Conservation (phyloP, 1,284 basidiomycete species). For the Puccinia coronata region DNA sequence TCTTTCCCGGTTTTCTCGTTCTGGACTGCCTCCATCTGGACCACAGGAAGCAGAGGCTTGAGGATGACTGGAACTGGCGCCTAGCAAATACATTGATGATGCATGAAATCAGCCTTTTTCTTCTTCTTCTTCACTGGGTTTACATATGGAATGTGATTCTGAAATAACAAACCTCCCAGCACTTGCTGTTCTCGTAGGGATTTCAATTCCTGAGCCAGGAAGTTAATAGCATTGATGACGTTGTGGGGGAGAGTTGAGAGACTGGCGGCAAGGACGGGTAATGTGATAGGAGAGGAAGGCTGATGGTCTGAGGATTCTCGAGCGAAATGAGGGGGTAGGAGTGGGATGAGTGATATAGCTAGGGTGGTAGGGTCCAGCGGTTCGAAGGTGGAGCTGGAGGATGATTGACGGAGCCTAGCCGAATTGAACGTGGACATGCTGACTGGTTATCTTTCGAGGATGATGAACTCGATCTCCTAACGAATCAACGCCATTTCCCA, state of each 20-base stretch:
- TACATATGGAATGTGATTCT: neutral
- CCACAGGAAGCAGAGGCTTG: slow-evolving; percentile 5
- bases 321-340: slow-evolving; percentile 26
- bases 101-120: neutral
- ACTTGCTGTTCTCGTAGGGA: slow-evolving; percentile 32
- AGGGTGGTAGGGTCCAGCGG: slow-evolving; percentile 40
- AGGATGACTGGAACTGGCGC: neutral
- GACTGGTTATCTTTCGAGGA: neutral
- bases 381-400: slow-evolving; percentile 7
- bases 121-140: neutral
- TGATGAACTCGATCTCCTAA: too few relatives aligned
- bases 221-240: slow-evolving; percentile 46
- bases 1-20: slow-evolving; percentile 42
- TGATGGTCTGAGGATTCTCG: slow-evolving; percentile 8
- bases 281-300: neutral
- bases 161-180: slow-evolving; percentile 6
- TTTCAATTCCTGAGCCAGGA: slow-evolving; percentile 43
- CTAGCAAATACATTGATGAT: neutral
- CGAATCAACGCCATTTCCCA: neutral
- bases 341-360: slow-evolving; percentile 41
- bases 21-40: neutral
- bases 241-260: slow-evolving; percentile 42
- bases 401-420: slow-evolving; percentile 18
- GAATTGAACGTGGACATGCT: slow-evolving; percentile 19
- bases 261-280: slow-evolving; percentile 46